Base-by-base conservation (phyloP, 148 eudicot species). In the Nepenthes gracilis region DNA sequence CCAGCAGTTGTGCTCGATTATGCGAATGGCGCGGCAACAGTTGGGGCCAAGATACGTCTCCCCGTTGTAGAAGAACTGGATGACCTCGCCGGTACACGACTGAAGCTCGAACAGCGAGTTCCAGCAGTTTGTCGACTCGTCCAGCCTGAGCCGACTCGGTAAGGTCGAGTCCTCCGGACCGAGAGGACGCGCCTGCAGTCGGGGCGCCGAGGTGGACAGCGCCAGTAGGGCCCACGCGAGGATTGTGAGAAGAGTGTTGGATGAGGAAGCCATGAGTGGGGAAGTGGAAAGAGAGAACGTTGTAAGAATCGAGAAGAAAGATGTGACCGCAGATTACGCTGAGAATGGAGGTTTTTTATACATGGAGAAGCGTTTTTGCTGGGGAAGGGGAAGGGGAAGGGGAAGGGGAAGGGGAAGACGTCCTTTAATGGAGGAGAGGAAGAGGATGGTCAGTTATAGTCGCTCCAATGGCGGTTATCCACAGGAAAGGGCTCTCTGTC, bases 11-110 rank as follows among this genome's bases (percentile, higher is more conserved):
- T 69, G 70, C 50, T 70, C 61, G 5, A 87, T 84, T 15, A 59
- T 70, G 4, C 62, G 55, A 12, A 87, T 78, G 58, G 95, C 85
- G 2, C 59, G 54, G 57, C 95, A 87, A 54, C 95, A 87, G 38
- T 59, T 67, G 2, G 68, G 70, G 10, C 85, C 85, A 0, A 87
- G 64, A 59, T 75, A 74, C 0, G 85, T 69, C 73, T 84, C 80
- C 1, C 87, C 90, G 5, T 84, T 75, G 55, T 81, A 67, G 73
- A 87, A 87, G 75, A 87, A 87, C 62, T 76, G 64, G 35, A 87
- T 64, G 23, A 87, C 69, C 55, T 84, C 90, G 0, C 77, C 71
- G 0, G 80, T 72, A 62, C 95, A 87, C 0, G 90, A 78, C 40
- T 82, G 80, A 54, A 87, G 78, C 69, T 84, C 63, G 13, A 76